Evolutionary conservation across 2,329 filamentous ascomycete species (phyloP), one percentile per base, ranked within the genome.

Genomic region (Venturia pyrina): DNA sequence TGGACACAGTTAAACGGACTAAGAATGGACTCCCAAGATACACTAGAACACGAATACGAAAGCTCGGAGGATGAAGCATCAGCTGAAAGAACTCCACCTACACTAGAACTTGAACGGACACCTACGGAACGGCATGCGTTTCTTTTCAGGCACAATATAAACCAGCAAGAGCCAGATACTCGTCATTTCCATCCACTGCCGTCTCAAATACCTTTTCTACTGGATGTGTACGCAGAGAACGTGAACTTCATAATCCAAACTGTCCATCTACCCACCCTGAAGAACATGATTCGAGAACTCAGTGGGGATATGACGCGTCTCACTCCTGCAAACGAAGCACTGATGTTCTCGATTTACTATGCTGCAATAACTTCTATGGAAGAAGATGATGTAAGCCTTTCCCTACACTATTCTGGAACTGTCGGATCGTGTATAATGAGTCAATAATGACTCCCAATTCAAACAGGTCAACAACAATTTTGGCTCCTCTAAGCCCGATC

Each of bases 271-370:
- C 80, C 82, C 0, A 79, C 76, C 1, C 69, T 82, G 1, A 72
- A 66, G 1, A 76, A 77, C 48, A 72, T 80, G 61, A 70, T 78
- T 7, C 75, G 77, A 2, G 73, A 75, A 34, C 68, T 73, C 21
- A 78, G 76, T 1, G 71, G 67, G 41, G 71, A 75, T 34, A 68
- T 70, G 50, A 70, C 72, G 2, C 66, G 66, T 4, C 69, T 82
- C 0, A 74, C 77, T 0, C 77, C 79, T 1, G 73, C 77, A 2
- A 77, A 82, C 57, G 81, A 85, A 67, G 82, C 83, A 1, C 70
- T 86, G 56, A 73, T 85, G 71, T 85, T 86, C 69, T 75, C 83
- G 0, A 83, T 86, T 6, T 86, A 84, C 72, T 86, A 85, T 68
- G 79, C 82, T 0, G 79, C 83, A 0, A 73, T 85, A 7, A 80